Conservation (phyloP, 208 protist species). For the Leishmania tropica region DNA sequence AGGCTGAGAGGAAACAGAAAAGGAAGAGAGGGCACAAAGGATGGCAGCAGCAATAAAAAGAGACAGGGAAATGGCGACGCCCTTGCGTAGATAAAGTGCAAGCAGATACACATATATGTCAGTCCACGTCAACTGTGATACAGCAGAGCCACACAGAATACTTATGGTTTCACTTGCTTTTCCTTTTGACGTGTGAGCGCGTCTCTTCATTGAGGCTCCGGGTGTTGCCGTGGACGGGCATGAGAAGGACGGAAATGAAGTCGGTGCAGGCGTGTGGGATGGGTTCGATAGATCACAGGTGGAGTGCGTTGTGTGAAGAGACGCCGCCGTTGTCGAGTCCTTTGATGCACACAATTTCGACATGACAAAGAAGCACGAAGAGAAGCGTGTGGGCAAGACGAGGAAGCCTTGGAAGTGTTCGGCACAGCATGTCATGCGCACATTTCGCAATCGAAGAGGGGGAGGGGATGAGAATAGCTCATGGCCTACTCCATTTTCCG, state of each 20-base stretch:
- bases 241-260: not conserved
- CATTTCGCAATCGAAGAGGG: not conserved
- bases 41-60: not conserved
- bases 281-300: not conserved
- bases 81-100: not conserved
- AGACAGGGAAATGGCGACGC: not conserved
- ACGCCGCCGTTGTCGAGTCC: not conserved
- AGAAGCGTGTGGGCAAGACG: not conserved
- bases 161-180: not conserved
- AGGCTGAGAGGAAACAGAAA: not conserved
- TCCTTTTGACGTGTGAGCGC: not conserved
- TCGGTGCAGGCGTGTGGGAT: not conserved
- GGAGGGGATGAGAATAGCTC: not conserved
- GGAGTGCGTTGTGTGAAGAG: not conserved
- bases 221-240: not conserved
- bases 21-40: not conserved
- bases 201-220: not conserved
- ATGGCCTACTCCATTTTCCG: not conserved
- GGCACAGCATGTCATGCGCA: not conserved
- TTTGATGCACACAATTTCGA: not conserved
- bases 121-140: not conserved
- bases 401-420: not conserved
- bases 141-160: not conserved
- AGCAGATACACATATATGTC: not conserved
- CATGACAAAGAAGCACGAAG: not conserved